phyloP scores from a whole-genome alignment of 371 early-diverging fungal species.

The Rhizopus delemar region DNA sequence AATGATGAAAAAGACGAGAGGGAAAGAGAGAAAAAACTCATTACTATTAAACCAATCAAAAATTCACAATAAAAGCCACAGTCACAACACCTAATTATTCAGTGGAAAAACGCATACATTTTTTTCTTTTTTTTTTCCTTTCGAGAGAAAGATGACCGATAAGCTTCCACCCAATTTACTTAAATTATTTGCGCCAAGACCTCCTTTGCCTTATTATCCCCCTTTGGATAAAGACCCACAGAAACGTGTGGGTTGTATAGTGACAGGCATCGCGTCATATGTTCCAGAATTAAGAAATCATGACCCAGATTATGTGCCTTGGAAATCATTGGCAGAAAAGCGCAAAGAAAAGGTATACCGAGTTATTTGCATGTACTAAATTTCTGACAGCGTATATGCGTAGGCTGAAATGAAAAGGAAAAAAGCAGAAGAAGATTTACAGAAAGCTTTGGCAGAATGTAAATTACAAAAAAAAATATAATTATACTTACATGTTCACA shows the following conservation, averaged over 20 bases:
- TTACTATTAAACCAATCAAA: too few species aligned
- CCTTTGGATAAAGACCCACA: slow-evolving; percentile 79
- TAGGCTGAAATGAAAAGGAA: slow-evolving; percentile 58
- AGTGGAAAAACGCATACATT: not conserved
- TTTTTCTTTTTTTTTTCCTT: slow-evolving; percentile 3
- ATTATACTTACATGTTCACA: slow-evolving; percentile 13
- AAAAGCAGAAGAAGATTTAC: slow-evolving; percentile 61
- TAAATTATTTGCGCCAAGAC: slow-evolving; percentile 91
- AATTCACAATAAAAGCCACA: not conserved
- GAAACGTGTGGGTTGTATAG: slow-evolving; percentile 58
- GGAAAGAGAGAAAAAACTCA: not conserved
- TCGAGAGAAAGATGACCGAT: slow-evolving; percentile 62
- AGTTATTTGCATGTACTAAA: too few species aligned
- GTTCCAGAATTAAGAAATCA: slow-evolving; percentile 62
- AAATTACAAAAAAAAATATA: slow-evolving; percentile 14
- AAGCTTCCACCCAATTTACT: slow-evolving; percentile 83
- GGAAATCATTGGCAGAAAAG: slow-evolving; percentile 68
- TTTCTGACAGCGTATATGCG: too few species aligned
- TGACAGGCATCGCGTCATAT: slow-evolving; percentile 70
- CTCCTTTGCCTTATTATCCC: slow-evolving; percentile 70
- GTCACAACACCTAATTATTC: not conserved
- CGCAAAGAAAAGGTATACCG: slow-evolving; percentile 67
- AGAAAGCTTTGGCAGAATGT: slow-evolving; percentile 59
- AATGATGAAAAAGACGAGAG: not conserved
- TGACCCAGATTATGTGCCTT: slow-evolving; percentile 77